Evolutionary conservation across 192 early-diverging fungal species (phyloP), one percentile per base, ranked within the genome.

Genomic region (Phlyctochytrium bullatum): DNA sequence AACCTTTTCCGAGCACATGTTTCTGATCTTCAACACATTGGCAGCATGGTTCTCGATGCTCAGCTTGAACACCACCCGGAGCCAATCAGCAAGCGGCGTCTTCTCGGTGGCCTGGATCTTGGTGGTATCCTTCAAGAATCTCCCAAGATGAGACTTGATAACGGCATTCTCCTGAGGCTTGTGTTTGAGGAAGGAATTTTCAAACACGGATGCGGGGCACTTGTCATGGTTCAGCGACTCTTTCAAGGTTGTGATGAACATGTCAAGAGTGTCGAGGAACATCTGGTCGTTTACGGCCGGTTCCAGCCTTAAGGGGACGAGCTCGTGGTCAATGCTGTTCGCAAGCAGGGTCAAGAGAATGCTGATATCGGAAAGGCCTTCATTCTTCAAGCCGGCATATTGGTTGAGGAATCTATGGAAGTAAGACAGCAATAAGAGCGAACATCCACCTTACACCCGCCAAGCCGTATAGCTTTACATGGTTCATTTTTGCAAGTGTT

Each of bases 71-170:
- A 57, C 54, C 10, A 57, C 54, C 54, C 54, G 12, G 14, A 57
- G 27, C 54, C 54, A 57, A 28, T 57, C 54, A 6, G 27, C 54
- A 6, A 57, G 6, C 54, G 54, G 54, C 10, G 54, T 57, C 25
- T 57, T 57, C 12, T 14, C 54, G 14, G 54, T 57, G 10, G 20
- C 12, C 25, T 57, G 54, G 25, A 57, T 57, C 6, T 10, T 10
- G 4, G 12, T 28, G 54, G 54, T 57, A 28, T 57, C 54, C 54
- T 57, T 10, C 40, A 47, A 14, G 40, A 47, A 47, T 47, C 20
- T 47, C 20, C 10, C 40, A 47, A 47, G 20, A 20, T 47, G 40
- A 20, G 40, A 6, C 40, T 20, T 6, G 10, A 47, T 20, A 20
- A 6, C 20, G 10, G 40, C 10, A 20, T 47, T 47, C 40, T 47